Base-by-base conservation (phyloP, 805 yeast species). In the Candida silvatica region DNA sequence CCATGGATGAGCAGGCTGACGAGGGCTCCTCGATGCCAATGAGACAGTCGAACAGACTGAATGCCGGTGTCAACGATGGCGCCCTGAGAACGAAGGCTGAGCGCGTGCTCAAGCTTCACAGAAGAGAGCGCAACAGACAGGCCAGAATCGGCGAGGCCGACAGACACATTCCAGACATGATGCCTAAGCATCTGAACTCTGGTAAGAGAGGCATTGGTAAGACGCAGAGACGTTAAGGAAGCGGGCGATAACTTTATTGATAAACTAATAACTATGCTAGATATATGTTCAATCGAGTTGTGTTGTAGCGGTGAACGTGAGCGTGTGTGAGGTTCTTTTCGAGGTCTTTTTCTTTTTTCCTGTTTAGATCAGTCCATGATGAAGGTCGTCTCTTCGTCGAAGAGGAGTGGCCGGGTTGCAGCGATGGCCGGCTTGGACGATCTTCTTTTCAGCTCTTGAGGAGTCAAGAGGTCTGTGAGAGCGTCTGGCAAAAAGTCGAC, bases 181-280 rank as follows among this genome's bases (percentile, higher is more conserved):
- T 84, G 66, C 95, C 97, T 44, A 90, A 88, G 69, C 98, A 92
- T 66, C 70, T 92, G 72, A 83, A 81, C 69, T 66, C 86, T 51
- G 99, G 99, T 66, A 92, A 92, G 74, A 79, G 98, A 66, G 94
- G 97, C 69, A 77, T 76, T 52, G 97, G 97, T 61, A 81, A 80
- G 61, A 79, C 86, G 44, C 95, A 86, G 61, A 74, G 83, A 65
- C 90, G 97, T 71, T 47, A 38, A 35, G 4, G 16, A 12, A 16
- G 12, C 8, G n/a, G n/a, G n/a, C n/a, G n/a, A n/a, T n/a, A n/a
- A n/a, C n/a, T n/a, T n/a, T n/a, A n/a, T n/a, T n/a, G n/a, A n/a
- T n/a, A n/a, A n/a, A n/a, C n/a, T n/a, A n/a, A n/a, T n/a, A n/a
- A n/a, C n/a, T n/a, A n/a, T n/a, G n/a, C n/a, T n/a, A n/a, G n/a